A percentile compares a stretch with the other conserved stretches of the same genome.
Conservation (phyloP, 2,329 filamentous ascomycete genomes). For the Alternaria gaisen region DNA sequence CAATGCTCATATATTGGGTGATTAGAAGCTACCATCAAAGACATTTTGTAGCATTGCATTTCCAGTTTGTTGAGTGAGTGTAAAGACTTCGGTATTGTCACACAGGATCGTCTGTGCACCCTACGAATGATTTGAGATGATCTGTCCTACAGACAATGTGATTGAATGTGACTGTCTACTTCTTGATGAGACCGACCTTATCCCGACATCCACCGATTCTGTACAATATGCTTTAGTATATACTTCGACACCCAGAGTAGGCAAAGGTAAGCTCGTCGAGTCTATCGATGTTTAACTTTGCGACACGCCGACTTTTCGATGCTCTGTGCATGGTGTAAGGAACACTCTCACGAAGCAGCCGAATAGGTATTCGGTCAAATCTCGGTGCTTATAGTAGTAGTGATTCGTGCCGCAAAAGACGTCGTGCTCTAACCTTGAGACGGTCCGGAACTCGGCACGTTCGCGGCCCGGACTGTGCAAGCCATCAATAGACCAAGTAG, state of each 20-base stretch:
- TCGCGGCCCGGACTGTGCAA: background rate
- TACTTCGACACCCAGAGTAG: background rate
- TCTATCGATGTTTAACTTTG: background rate
- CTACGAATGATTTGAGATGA: background rate
- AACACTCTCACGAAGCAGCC: background rate
- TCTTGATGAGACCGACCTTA: background rate
- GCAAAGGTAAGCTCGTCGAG: background rate
- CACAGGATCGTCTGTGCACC: too few relatives aligned
- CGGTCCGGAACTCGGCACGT: constrained; percentile 1
- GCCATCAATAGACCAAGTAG: background rate
- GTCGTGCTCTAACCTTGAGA: background rate
- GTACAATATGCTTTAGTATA: background rate
- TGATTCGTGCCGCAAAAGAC: background rate
- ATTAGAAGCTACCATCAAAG: background rate
- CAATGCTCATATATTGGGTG: background rate
- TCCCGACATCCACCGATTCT: background rate
- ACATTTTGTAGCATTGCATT: background rate
- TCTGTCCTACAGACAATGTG: background rate
- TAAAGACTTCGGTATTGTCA: background rate
- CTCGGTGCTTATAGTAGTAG: background rate
- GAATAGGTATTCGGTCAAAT: constrained; percentile 1
- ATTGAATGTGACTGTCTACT: background rate
- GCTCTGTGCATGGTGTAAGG: background rate
- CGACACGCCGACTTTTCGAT: background rate
- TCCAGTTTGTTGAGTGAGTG: background rate